phyloP scores from a whole-genome alignment of 306 rosid genomes.

The Medicago arabica region DNA sequence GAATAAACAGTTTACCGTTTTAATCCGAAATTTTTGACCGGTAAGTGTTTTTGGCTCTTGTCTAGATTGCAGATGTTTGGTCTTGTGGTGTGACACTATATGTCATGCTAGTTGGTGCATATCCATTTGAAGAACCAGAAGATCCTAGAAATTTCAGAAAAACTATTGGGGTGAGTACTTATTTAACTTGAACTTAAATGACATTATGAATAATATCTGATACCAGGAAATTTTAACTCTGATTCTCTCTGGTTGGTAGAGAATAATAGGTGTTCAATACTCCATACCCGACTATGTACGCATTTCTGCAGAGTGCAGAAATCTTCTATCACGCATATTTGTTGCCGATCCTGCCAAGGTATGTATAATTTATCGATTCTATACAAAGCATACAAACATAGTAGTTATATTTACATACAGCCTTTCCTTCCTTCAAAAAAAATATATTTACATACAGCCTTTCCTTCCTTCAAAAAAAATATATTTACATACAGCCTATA shows the following conservation, averaged over 20 bases:
- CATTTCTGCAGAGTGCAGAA: slow-evolving; percentile 80
- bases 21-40: slow-evolving; percentile 20
- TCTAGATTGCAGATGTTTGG: slow-evolving; percentile 97
- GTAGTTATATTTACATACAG: no score
- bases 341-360: slow-evolving; percentile 95
- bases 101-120: slow-evolving; percentile 97
- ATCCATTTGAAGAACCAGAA: slow-evolving; percentile 98
- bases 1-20: slow-evolving; percentile 2
- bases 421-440: no score
- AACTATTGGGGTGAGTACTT: slow-evolving; percentile 81
- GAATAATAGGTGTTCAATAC: slow-evolving; percentile 85
- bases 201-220: not conserved
- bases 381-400: not conserved
- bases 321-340: slow-evolving; percentile 77
- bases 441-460: no score
- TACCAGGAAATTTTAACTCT: slow-evolving; percentile 26
- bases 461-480: no score
- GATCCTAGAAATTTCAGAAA: slow-evolving; percentile 95
- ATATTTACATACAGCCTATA: no score
- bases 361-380: slow-evolving; percentile 4
- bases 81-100: slow-evolving; percentile 97
- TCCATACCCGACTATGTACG: slow-evolving; percentile 96
- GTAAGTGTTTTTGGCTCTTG: slow-evolving; percentile 38
- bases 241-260: slow-evolving; percentile 57
- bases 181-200: slow-evolving; percentile 15